A percentile compares a stretch with the other conserved stretches of the same genome.
Conservation (phyloP, 305 asterid genomes). For the Withania somnifera region DNA sequence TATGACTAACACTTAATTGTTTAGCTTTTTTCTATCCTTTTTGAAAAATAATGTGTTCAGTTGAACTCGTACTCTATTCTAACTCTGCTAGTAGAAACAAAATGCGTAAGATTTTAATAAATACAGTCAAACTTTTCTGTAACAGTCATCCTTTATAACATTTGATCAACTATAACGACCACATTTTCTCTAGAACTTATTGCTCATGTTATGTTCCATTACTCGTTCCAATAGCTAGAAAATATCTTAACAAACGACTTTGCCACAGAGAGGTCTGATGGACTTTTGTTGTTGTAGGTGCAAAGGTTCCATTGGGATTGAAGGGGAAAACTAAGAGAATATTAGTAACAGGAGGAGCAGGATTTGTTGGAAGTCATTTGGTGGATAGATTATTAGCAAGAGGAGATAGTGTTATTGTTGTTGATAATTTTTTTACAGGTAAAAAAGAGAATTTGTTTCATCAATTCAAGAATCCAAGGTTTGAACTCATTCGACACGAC, state of each 20-base stretch:
- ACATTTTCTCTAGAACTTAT: not conserved
- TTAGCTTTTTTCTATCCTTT: not conserved
- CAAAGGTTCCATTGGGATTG: conserved; percentile 52
- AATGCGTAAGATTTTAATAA: no score
- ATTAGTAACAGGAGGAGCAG: conserved; percentile 87
- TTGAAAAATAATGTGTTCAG: not conserved
- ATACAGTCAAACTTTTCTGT: no score
- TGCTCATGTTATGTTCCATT: not conserved
- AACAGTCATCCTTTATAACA: not conserved
- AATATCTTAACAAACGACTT: not conserved
- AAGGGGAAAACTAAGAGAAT: conserved; percentile 47
- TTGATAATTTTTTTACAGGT: conserved; percentile 80
- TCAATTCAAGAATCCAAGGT: conserved; percentile 22
- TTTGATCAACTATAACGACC: no score
- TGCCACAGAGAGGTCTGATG: not conserved
- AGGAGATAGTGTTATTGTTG: conserved; percentile 73
- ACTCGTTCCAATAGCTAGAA: not conserved
- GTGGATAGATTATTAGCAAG: conserved; percentile 69
- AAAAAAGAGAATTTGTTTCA: conserved; percentile 55
- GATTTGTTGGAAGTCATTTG: conserved; percentile 87
- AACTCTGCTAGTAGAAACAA: not conserved
- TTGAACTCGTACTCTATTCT: not conserved
- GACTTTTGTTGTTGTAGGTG: conserved; percentile 29
- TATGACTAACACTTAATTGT: not conserved
- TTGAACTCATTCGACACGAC: conserved; percentile 9